A percentile compares a stretch with the other conserved stretches of the same genome.
These are phyloP conservation scores for Liquidambar formosana DNA, from an alignment of 164 flowering plant species.

Conservation along the genomic window DNA sequence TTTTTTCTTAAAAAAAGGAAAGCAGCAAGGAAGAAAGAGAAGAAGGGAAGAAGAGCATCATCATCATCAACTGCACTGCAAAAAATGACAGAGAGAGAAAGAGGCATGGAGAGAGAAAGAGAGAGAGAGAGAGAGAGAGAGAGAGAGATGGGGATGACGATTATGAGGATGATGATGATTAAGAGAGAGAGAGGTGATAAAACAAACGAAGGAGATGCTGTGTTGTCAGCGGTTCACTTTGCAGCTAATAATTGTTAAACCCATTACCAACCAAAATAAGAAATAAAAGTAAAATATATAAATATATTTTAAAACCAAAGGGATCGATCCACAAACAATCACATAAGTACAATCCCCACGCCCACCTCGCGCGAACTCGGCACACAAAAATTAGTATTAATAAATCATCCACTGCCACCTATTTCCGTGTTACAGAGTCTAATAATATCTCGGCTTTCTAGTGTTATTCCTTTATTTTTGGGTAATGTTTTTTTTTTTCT, in stretches of 20 bases:
- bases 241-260: constrained; percentile 57
- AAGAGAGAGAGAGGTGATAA: constrained; percentile 32
- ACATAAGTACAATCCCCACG: no score
- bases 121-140: constrained; percentile 25
- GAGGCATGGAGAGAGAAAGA: no score
- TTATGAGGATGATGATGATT: constrained; percentile 33
- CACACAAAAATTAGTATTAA: no score
- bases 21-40: background rate
- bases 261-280: constrained; percentile 2
- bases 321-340: background rate
- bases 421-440: no score
- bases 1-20: constrained; percentile 7
- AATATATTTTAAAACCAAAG: background rate
- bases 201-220: constrained; percentile 47
- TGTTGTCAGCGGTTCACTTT: constrained; percentile 56
- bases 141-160: constrained; percentile 26
- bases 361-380: no score
- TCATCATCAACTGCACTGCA: constrained; percentile 1
- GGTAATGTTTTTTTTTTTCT: no score
- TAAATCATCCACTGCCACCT: no score
- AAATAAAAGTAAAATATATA: background rate
- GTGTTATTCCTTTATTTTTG: no score
- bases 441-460: no score
- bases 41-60: background rate
- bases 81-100: constrained; percentile 6